A percentile compares a stretch with the other conserved stretches of the same genome.
phyloP scores from a whole-genome alignment of 257 asterid genomes.

The Rehmannia glutinosa region DNA sequence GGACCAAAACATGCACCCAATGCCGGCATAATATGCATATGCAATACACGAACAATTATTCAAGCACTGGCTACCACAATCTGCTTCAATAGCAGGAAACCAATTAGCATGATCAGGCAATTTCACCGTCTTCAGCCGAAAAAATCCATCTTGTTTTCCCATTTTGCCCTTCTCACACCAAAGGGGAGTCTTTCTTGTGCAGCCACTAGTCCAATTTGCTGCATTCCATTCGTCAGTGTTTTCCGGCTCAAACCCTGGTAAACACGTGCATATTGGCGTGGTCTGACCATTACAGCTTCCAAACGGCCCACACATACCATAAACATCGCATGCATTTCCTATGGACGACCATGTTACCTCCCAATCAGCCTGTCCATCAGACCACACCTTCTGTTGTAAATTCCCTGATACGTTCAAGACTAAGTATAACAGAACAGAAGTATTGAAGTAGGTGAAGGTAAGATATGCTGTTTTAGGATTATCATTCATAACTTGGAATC shows the following conservation, averaged over 20 bases:
- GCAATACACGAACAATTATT: constrained; percentile 16
- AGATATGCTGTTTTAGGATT: background rate
- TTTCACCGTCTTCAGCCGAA: constrained; percentile 27
- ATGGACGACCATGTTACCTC: constrained; percentile 22
- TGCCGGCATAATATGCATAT: background rate
- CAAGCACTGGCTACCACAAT: constrained; percentile 12
- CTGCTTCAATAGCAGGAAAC: background rate
- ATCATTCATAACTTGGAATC: constrained; percentile 23
- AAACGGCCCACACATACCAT: constrained; percentile 45
- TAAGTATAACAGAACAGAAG: constrained; percentile 19
- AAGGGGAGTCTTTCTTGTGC: constrained; percentile 32
- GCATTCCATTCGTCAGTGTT: constrained; percentile 31
- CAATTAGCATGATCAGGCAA: constrained; percentile 38
- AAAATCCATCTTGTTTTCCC: constrained; percentile 31
- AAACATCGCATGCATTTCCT: constrained; percentile 25
- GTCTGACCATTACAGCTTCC: constrained; percentile 26
- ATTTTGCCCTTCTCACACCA: constrained; percentile 28
- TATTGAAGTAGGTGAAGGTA: constrained; percentile 10
- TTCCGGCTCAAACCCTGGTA: constrained; percentile 37
- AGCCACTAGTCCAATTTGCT: constrained; percentile 50
- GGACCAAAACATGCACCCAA: constrained; percentile 18
- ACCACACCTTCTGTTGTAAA: constrained; percentile 27
- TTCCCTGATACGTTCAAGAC: constrained; percentile 7
- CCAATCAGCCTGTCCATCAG: constrained; percentile 21
- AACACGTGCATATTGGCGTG: constrained; percentile 32